These are phyloP conservation scores for Histomonas meleagridis DNA, from an alignment of 208 protist species.

Conservation along the genomic window DNA sequence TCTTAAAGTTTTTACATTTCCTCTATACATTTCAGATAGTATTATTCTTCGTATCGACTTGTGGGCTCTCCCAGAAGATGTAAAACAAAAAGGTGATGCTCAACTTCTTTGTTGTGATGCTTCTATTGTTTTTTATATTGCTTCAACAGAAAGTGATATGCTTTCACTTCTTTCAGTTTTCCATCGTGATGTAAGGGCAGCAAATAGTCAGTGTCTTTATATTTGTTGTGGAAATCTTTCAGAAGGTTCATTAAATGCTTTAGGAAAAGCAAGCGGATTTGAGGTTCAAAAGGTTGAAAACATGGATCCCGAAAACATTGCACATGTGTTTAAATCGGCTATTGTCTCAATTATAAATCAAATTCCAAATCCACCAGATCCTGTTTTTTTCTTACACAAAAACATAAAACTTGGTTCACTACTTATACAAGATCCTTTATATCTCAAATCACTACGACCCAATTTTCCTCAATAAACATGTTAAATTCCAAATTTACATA, in stretches of 20 bases:
- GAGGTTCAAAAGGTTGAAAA: background rate
- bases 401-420: slow-evolving; percentile 28
- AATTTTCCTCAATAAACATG: too few species aligned
- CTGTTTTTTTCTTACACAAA: slow-evolving; percentile 9
- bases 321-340: background rate
- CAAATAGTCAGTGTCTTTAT: background rate
- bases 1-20: slow-evolving; percentile 15
- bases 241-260: background rate
- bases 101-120: slow-evolving; percentile 33
- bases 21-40: slow-evolving; percentile 6
- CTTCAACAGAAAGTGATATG: background rate
- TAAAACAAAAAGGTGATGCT: background rate
- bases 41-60: slow-evolving; percentile 6
- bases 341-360: background rate
- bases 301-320: background rate
- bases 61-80: slow-evolving; percentile 27
- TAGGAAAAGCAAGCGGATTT: slow-evolving; percentile 7
- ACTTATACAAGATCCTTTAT: background rate
- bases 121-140: slow-evolving; percentile 25
- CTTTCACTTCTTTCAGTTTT: background rate
- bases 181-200: background rate
- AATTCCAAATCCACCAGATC: slow-evolving; percentile 36
- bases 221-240: background rate
- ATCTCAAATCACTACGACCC: background rate
- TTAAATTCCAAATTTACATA: too few species aligned